A percentile compares a stretch with the other conserved stretches of the same genome.
Conservation (phyloP, 73 alveolate species). For the Uronychia binucleata region DNA sequence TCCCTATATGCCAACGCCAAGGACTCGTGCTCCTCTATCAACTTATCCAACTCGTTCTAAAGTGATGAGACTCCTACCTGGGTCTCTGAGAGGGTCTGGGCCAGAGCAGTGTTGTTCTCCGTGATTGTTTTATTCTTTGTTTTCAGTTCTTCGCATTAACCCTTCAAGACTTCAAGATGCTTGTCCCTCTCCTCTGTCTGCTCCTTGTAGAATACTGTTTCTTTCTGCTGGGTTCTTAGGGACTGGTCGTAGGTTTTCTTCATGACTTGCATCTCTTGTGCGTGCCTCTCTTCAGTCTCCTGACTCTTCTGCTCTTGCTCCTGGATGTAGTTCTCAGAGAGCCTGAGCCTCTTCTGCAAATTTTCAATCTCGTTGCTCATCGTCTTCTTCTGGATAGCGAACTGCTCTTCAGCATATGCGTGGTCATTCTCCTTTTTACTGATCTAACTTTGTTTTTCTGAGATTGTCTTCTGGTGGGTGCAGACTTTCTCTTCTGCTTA, state of each 20-base stretch:
- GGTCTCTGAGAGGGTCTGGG: slow-evolving; percentile 1
- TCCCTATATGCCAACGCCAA: not conserved
- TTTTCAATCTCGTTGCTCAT: not conserved
- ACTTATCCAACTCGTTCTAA: not conserved
- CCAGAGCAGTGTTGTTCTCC: not conserved
- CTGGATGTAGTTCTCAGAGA: not conserved
- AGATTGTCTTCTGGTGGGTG: not conserved
- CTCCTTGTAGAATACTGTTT: not conserved
- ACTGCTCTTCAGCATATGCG: not conserved
- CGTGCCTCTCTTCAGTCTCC: not conserved
- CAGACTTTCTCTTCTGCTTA: not conserved
- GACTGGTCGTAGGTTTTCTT: not conserved
- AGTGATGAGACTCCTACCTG: too few species aligned
- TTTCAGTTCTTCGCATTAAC: not conserved
- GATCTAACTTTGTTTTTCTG: not conserved
- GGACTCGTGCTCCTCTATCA: not conserved
- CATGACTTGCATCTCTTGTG: not conserved
- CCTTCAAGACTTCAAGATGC: not conserved
- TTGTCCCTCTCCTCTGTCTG: not conserved
- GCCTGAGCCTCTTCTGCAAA: not conserved
- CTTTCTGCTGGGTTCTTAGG: not conserved
- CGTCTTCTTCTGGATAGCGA: not conserved
- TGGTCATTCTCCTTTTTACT: not conserved
- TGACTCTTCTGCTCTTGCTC: not conserved
- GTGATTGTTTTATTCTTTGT: not conserved